Evolutionary conservation across 1,139 yeast species (phyloP).

Genomic region (Kodamaea sp.): DNA sequence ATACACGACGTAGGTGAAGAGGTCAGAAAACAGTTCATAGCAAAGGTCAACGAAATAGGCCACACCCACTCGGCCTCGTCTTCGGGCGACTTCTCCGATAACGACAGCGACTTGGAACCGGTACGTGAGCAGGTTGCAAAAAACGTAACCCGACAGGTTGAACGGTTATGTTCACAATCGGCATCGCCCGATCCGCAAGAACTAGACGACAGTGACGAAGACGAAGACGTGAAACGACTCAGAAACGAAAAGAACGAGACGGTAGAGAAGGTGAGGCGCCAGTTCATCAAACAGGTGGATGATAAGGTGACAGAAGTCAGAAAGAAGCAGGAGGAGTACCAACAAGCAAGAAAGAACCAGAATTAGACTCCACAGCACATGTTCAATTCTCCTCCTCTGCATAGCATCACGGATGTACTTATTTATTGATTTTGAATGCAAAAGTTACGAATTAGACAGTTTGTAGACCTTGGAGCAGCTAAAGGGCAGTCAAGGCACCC

Average conservation of each 20-base stretch:
- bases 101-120: conserved; percentile 18
- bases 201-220: conserved; percentile 7
- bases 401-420: not conserved
- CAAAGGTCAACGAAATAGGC: conserved; percentile 25
- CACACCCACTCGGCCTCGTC: conserved; percentile 13
- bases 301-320: conserved; percentile 19
- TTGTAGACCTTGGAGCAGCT: not conserved
- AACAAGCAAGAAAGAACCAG: conserved; percentile 8
- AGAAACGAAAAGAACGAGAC: conserved; percentile 12
- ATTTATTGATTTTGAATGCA: too few species aligned
- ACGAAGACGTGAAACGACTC: conserved; percentile 4
- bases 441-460: not conserved
- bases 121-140: conserved; percentile 24
- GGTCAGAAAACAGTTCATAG: conserved; percentile 25
- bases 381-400: conserved; percentile 1
- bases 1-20: conserved; percentile 27
- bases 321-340: conserved; percentile 15
- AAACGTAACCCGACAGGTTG: conserved; percentile 25
- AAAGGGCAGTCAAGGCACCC: too few species aligned
- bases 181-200: conserved; percentile 13
- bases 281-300: conserved; percentile 24
- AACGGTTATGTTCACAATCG: conserved; percentile 18
- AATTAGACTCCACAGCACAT: conserved; percentile 2
- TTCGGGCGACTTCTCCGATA: conserved; percentile 14
- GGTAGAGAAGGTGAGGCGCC: conserved; percentile 19